A percentile compares a stretch with the other conserved stretches of the same genome.
These are phyloP conservation scores for Colletotrichum truncatum DNA, from an alignment of 2,329 filamentous ascomycete species.

Conservation along the genomic window DNA sequence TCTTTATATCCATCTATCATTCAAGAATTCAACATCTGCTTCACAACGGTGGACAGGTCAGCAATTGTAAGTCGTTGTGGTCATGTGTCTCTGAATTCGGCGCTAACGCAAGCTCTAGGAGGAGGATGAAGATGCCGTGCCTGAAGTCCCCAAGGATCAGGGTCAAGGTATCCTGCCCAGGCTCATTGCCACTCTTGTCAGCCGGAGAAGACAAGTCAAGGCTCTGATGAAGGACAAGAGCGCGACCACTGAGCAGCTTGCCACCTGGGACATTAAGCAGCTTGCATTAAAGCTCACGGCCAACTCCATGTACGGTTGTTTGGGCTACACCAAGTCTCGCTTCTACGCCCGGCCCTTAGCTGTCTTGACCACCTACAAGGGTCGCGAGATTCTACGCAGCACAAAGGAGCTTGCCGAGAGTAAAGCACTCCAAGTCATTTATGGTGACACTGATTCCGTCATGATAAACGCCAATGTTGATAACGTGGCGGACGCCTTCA, in stretches of 20 bases:
- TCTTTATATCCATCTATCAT: conserved; percentile 98
- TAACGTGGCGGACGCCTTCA: conserved; percentile 88
- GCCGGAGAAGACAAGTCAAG: conserved; percentile 90
- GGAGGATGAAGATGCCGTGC: conserved; percentile 87
- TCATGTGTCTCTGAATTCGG: not conserved
- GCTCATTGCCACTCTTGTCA: conserved; percentile 92
- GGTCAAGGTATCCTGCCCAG: conserved; percentile 86
- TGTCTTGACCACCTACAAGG: conserved; percentile 96
- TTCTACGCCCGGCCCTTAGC: conserved; percentile 97
- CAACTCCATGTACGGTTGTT: conserved; percentile 99
- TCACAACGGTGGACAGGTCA: conserved; percentile 91
- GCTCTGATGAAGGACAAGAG: conserved; percentile 94
- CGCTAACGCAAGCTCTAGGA: conserved; percentile 38
- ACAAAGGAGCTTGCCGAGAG: conserved; percentile 96
- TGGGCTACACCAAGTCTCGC: conserved; percentile 95
- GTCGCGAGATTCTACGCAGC: conserved; percentile 94
- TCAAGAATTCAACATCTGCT: conserved; percentile 99
- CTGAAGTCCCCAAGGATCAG: conserved; percentile 82
- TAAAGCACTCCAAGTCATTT: conserved; percentile 92
- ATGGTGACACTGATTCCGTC: conserved; percentile 98
- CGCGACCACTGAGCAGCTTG: conserved; percentile 85
- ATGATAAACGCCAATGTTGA: conserved; percentile 99
- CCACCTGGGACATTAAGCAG: conserved; percentile 98
- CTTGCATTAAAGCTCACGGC: conserved; percentile 95
- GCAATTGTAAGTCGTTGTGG: conserved; percentile 70